These are phyloP conservation scores for Solanum neorickii DNA, from an alignment of 257 asterid genomes.

Conservation along the genomic window DNA sequence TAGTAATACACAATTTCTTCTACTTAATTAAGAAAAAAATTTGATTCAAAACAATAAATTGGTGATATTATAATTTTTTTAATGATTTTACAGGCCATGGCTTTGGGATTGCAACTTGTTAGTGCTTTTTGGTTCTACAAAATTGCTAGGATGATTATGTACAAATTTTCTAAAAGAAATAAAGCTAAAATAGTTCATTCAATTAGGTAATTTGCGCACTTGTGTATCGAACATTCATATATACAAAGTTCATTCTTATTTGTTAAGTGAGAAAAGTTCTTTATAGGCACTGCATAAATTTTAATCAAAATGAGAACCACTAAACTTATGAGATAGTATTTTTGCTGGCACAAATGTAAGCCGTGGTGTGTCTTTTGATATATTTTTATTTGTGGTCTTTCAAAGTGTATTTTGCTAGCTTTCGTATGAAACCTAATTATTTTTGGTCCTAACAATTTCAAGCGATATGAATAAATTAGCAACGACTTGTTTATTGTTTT, in stretches of 20 bases:
- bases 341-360: no score
- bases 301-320: no score
- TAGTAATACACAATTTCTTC: not conserved
- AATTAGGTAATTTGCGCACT: not conserved
- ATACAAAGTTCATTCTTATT: not conserved
- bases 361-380: no score
- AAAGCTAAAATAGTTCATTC: slow-evolving; percentile 17
- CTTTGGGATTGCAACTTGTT: slow-evolving; percentile 66
- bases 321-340: no score
- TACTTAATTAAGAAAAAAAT: not conserved
- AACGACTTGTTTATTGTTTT: no score
- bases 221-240: not conserved
- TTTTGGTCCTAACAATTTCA: no score
- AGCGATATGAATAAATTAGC: no score
- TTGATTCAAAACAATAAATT: not conserved
- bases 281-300: no score
- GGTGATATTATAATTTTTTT: not conserved
- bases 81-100: slow-evolving; percentile 54
- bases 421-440: no score
- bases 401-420: no score
- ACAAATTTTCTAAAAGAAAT: slow-evolving; percentile 41
- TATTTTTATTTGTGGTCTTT: no score
- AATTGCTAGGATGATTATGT: slow-evolving; percentile 60
- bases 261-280: no score
- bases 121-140: slow-evolving; percentile 89